These are phyloP conservation scores for Cyclocybe aegerita DNA, from an alignment of 768 basidiomycete species.

Conservation along the genomic window DNA sequence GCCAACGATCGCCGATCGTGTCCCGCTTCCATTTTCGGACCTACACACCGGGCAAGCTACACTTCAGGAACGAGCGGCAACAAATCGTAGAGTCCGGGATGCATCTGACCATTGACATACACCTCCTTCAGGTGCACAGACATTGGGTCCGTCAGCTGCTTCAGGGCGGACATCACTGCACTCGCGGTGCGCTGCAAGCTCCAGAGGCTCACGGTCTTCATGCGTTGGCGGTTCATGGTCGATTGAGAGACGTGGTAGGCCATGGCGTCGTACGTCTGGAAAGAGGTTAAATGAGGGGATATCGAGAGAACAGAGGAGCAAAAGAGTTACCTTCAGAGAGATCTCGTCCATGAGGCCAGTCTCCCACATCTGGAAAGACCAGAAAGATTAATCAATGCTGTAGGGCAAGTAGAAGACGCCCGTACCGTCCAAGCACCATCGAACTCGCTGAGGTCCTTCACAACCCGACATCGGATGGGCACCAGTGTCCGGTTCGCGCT, in stretches of 20 bases:
- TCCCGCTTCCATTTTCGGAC: conserved; percentile 3
- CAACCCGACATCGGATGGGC: conserved; percentile 89
- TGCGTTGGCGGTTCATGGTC: conserved; percentile 80
- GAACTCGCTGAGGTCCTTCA: conserved; percentile 82
- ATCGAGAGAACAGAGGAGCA: background rate
- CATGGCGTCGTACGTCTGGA: conserved; percentile 83
- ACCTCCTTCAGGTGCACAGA: conserved; percentile 45
- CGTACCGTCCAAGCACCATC: conserved; percentile 96
- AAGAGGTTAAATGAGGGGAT: conserved; percentile 8
- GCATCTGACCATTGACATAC: conserved; percentile 34
- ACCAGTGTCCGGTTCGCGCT: conserved; percentile 93
- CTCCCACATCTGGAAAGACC: conserved; percentile 77
- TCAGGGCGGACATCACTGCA: conserved; percentile 77
- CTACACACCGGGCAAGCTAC: conserved; percentile 1
- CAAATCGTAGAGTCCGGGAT: conserved; percentile 17
- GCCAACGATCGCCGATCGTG: conserved; percentile 13
- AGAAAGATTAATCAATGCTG: conserved; percentile 8
- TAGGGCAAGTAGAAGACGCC: conserved; percentile 15
- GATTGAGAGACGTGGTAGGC: conserved; percentile 93
- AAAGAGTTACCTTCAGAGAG: conserved; percentile 65
- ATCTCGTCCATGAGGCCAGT: conserved; percentile 93
- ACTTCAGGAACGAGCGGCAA: conserved; percentile 19
- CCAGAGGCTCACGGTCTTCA: conserved; percentile 92
- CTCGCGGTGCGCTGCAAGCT: conserved; percentile 91
- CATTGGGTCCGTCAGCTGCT: conserved; percentile 74